Evolutionary conservation across 805 yeast species (phyloP), one percentile per base, ranked within the genome.

Genomic region (Candida hispaniensis): DNA sequence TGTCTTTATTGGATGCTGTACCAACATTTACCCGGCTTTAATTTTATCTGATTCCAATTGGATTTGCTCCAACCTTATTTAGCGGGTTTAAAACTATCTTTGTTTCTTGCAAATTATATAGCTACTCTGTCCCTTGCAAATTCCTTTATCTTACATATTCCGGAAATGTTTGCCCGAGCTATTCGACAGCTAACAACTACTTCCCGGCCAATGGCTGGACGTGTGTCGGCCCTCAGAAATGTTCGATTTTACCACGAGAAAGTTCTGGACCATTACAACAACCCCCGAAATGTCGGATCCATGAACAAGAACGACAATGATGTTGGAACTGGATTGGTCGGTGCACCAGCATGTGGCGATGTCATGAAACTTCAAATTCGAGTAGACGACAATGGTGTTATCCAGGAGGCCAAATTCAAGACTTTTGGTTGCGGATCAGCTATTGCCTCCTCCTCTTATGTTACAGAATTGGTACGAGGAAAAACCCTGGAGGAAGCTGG

Each of bases 341-440:
- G 98, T 39, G 97, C 98, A 0, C 97, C 98, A 38, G 98, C 98
- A 0, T 91, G 98, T 63, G 98, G 98, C 39, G 98, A 91, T 64
- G 98, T 91, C 27, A 91, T 91, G 95, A 79, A 93, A 62, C 69
- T 91, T 45, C 97, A 91, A 59, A 91, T 91, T 52, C 74, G 86
- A 56, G 98, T 91, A 7, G 96, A 86, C 50, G 75, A 69, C 39
- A 74, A 93, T 14, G 98, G 98, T 1, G 67, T 81, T 36, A 91
- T 91, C 48, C 75, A 81, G 57, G 94, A 91, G 56, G 98, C 88
- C 44, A 88, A 85, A 59, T 91, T 91, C 63, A 91, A 91, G 71
- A 91, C 98, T 4, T 91, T 91, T 63, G 98, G 98, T n/a, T 91
- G 98, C 58, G 98, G 98, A 27, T 75, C 91, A 2, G 98, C 98